Evolutionary conservation across 495 filamentous ascomycete species (phyloP), one percentile per base, ranked within the genome.

Genomic region (Lichina pygmaea): DNA sequence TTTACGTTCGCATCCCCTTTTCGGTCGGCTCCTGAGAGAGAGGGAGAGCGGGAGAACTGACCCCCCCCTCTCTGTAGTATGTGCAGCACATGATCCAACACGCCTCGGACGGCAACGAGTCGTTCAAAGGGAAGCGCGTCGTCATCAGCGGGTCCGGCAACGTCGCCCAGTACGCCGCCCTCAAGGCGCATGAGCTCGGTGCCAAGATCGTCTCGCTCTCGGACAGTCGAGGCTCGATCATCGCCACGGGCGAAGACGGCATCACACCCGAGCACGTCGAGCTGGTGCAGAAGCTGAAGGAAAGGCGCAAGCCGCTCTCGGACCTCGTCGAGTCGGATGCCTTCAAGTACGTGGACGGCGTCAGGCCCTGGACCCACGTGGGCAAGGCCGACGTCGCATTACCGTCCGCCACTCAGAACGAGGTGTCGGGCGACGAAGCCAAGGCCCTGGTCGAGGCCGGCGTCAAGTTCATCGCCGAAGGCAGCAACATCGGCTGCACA

Each of bases 401-500:
- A 42, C 89, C 89, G 33, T 84, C 66, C 51, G 89, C 89, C 32
- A 97, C 89, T 49, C 89, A 97, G 70, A 97, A 97, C 67, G 89
- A 97, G 61, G 84, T 97, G 52, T 78, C 66, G 56, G 73, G 75
- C 54, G 81, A 86, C 57, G 89, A 97, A 64, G 89, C 85, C 44
- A 64, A 80, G 62, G 73, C 70, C 15, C 69, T 97, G 34, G 73
- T 94, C 46, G 70, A 68, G 46, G 67, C 65, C 48, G 89, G 89
- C 50, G 67, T 66, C 52, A 73, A 75, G 58, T 93, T 86, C 70
- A 74, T 95, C 54, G 89, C 89, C 47, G 89, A 97, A 64, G 89
- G 89, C 30, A 86, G 78, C 63, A 97, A 97, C 69, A 97, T 97
- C 86, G 89, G 89, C 46, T 94, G 83, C 66, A 92, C 86, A 42